Evolutionary conservation across 768 basidiomycete species (phyloP).

Genomic region (Daedalea quercina): DNA sequence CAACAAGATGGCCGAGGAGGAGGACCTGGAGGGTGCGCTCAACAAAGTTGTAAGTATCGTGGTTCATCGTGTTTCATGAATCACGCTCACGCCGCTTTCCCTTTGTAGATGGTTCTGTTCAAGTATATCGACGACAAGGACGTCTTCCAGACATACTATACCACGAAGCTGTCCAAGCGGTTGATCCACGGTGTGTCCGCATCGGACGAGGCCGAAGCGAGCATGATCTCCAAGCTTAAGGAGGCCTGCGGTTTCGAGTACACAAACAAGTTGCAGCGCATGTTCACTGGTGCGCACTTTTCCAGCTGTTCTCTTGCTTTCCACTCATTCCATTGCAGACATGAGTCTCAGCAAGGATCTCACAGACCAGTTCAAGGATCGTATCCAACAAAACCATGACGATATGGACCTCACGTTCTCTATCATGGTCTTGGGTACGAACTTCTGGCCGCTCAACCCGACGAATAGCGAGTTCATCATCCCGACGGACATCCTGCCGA

Average conservation of each 20-base stretch:
- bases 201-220: conserved; percentile 93
- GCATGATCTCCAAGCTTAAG: conserved; percentile 97
- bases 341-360: conserved; percentile 94
- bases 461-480: conserved; percentile 84
- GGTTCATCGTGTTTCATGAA: neutral
- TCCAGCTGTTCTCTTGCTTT: neutral
- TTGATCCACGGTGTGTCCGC: conserved; percentile 87
- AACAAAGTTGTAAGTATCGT: conserved; percentile 72
- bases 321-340: conserved; percentile 39
- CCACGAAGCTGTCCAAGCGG: conserved; percentile 87
- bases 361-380: conserved; percentile 90
- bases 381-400: conserved; percentile 80
- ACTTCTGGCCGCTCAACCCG: conserved; percentile 91
- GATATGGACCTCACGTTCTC: conserved; percentile 88
- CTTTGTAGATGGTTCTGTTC: conserved; percentile 88
- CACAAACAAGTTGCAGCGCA: conserved; percentile 90
- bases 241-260: conserved; percentile 97
- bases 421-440: conserved; percentile 90
- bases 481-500: conserved; percentile 79
- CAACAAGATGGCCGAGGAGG: conserved; percentile 92
- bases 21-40: conserved; percentile 82
- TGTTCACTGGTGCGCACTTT: conserved; percentile 76
- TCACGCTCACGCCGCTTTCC: neutral
- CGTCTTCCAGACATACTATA: conserved; percentile 97
- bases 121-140: conserved; percentile 99